Percentiles rank a stretch among this genome's conserved stretches.
Evolutionary conservation across 495 filamentous ascomycete genomes (phyloP).

Genomic region (Pyrenula massariospora): DNA sequence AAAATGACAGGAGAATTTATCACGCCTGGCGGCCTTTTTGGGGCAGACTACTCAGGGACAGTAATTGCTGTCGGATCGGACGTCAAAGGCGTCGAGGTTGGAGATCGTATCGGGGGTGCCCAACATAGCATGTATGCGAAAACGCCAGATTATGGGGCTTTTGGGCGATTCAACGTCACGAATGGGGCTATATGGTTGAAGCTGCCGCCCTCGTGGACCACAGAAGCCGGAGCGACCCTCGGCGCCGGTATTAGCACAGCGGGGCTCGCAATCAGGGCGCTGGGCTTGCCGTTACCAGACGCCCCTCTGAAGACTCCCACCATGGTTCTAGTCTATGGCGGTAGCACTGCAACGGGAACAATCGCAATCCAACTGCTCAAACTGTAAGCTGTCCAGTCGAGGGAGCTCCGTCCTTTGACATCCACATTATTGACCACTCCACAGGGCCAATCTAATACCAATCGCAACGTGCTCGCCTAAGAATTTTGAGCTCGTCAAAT

Average conservation of each 20-base stretch:
- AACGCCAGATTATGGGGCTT: constrained; percentile 10
- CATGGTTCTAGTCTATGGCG: constrained; percentile 30
- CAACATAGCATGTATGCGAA: constrained; percentile 9
- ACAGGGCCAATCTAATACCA: constrained; percentile 27
- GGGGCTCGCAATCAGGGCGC: not conserved
- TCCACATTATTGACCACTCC: not conserved
- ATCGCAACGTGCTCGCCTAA: constrained; percentile 42
- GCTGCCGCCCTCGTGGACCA: constrained; percentile 6
- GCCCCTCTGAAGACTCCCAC: constrained; percentile 9
- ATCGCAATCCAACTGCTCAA: constrained; percentile 30
- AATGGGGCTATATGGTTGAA: constrained; percentile 4
- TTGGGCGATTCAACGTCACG: constrained; percentile 13
- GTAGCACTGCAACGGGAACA: constrained; percentile 31
- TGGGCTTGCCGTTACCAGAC: no score
- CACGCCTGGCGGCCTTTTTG: constrained; percentile 19
- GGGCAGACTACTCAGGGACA: constrained; percentile 14
- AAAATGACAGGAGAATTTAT: constrained; percentile 28
- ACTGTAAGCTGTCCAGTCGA: constrained; percentile 17
- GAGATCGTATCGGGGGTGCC: constrained; percentile 13
- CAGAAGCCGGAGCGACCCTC: constrained; percentile 12
- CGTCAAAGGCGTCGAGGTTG: constrained; percentile 2
- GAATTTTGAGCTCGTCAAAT: constrained; percentile 40
- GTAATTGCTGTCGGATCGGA: constrained; percentile 5
- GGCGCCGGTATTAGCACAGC: constrained; percentile 5
- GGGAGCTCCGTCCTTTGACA: not conserved